These are phyloP conservation scores for Xylaria longipes DNA, from an alignment of 495 filamentous ascomycete genomes.

Conservation along the genomic window DNA sequence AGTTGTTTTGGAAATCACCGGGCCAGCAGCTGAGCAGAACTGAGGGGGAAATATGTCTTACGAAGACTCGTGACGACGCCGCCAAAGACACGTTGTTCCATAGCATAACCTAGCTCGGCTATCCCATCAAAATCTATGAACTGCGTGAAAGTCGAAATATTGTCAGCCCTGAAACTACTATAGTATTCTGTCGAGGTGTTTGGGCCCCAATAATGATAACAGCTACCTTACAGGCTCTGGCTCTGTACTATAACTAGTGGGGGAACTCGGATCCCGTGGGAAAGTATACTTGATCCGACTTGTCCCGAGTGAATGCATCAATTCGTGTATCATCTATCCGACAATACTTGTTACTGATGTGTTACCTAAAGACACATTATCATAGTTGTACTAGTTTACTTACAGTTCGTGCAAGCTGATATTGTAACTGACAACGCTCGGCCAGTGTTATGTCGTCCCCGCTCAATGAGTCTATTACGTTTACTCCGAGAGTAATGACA, in stretches of 20 bases:
- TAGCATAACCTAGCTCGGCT: constrained; percentile 5
- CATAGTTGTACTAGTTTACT: background rate
- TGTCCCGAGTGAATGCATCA: background rate
- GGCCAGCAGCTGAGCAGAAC: background rate
- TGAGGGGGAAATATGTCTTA: background rate
- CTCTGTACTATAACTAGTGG: background rate
- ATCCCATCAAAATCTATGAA: constrained; percentile 12
- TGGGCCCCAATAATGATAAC: background rate
- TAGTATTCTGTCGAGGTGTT: background rate
- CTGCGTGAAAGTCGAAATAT: background rate
- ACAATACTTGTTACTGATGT: background rate
- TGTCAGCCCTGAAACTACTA: background rate
- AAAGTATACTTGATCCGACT: background rate
- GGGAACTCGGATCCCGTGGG: background rate
- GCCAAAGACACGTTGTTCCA: background rate
- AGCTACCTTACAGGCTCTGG: constrained; percentile 1
- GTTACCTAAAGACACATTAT: background rate
- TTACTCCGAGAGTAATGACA: background rate
- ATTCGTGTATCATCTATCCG: constrained; percentile 1
- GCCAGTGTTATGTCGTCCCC: constrained; percentile 2
- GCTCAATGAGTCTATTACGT: background rate
- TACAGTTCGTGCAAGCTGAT: background rate
- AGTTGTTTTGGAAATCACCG: background rate
- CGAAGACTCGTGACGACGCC: background rate
- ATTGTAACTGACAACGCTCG: constrained; percentile 1